Base-by-base conservation (phyloP, 345 rosid species). In the Ceriops zippeliana region DNA sequence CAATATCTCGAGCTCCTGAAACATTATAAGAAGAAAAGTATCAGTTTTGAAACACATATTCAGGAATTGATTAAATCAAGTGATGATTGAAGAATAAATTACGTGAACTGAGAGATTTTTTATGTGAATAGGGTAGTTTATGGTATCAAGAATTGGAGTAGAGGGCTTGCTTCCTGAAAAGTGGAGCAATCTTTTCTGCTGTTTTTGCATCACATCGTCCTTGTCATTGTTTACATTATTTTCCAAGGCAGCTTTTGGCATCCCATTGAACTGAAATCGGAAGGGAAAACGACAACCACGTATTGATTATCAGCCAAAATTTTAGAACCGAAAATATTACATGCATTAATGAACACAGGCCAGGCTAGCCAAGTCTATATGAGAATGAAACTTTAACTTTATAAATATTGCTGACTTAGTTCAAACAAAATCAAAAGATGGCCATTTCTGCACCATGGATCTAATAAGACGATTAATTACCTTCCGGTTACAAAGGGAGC, bases 41-140 rank as follows among this genome's bases (percentile, higher is more conserved):
- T 56, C 10, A 22, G 49, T 15, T 42, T 42, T 42, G 49, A 42
- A 42, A 42, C 16, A 13, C 15, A 3, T 13, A 11, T 42, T 13
- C 49, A 42, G 15, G 1, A 34, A 7, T 7, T 34, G 37, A 11
- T 13, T 42, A 15, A 42, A 42, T 42, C 20, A 17, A 2, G 6
- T 32, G 27, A 11, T 52, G 22, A 19, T 42, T 42, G 49, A 42
- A 42, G 1, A 42, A 42, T 11, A 22, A 54, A 56, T 59, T 58
- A 83, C 85, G 80, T 81, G 53, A 20, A 63, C 19, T 0, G 84
- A 73, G 9, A 84, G 86, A 60, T 78, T 82, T 15, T 80, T 84
- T 80, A 74, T 64, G 72, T 80, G 83, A 65, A 52, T 71, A 6
- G 88, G 86, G 22, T 64, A 61, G 75, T 78, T 74, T 21, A 82